Conservation (phyloP, 2,329 filamentous ascomycete species). For the Coniochaeta sp. region DNA sequence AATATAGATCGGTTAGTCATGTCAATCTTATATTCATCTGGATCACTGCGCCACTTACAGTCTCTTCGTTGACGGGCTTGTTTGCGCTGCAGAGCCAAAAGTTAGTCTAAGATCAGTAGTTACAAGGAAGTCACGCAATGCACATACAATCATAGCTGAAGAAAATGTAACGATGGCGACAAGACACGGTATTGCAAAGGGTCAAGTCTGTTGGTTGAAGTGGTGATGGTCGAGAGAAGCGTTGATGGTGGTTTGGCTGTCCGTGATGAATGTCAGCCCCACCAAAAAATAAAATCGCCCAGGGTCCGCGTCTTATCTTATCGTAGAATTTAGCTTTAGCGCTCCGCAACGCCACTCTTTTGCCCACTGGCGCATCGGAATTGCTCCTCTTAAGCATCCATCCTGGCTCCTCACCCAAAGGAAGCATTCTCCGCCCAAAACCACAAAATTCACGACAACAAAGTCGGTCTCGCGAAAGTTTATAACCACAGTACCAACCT, state of each 20-base stretch:
- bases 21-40: background rate
- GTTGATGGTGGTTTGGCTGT: background rate
- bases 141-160: background rate
- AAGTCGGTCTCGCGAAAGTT: background rate
- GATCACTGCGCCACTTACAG: conserved; percentile 26
- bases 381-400: background rate
- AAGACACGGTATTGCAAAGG: background rate
- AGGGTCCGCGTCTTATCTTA: conserved; percentile 1
- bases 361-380: background rate
- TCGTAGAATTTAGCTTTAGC: background rate
- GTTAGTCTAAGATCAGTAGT: conserved; percentile 11
- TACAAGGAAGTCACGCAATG: conserved; percentile 21
- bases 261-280: background rate
- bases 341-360: conserved; percentile 11
- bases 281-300: conserved; percentile 3
- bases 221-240: background rate
- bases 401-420: background rate
- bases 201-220: background rate
- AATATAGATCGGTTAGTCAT: background rate
- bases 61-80: conserved; percentile 74
- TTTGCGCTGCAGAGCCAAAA: conserved; percentile 40
- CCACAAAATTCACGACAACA: conserved; percentile 9
- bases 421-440: conserved; percentile 4
- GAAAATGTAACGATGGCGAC: background rate
- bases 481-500: background rate